Conservation (phyloP, 208 protist species). For the Acanthamoeba lenticulata region DNA sequence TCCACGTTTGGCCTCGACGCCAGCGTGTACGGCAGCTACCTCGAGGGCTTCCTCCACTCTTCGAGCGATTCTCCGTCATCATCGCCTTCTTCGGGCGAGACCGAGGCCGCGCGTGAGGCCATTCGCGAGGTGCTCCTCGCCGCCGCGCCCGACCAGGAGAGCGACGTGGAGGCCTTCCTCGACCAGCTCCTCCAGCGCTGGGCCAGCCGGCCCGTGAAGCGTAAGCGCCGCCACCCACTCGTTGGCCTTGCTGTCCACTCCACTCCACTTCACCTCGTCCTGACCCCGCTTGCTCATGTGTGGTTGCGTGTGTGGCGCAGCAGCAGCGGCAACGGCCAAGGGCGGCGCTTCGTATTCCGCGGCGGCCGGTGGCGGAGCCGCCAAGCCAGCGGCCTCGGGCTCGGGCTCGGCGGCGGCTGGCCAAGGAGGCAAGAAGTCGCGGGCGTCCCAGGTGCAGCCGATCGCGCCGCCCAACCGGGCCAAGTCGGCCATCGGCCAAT, state of each 20-base stretch:
- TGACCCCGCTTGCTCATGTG: not conserved
- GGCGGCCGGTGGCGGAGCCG: not conserved
- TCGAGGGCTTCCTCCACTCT: not conserved
- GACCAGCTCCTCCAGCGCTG: not conserved
- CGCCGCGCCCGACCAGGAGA: not conserved
- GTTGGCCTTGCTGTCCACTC: not conserved
- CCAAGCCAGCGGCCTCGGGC: not conserved
- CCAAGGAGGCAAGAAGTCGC: not conserved
- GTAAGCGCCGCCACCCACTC: not conserved
- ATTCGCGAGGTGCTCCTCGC: not conserved
- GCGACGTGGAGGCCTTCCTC: not conserved
- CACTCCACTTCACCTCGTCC: not conserved
- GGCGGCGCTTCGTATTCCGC: not conserved
- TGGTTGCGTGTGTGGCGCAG: not conserved
- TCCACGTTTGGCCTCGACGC: not conserved
- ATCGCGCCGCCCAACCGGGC: not conserved
- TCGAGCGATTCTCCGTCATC: not conserved
- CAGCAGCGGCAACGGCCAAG: not conserved
- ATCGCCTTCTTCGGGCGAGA: not conserved
- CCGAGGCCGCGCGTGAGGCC: not conserved
- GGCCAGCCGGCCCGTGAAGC: not conserved
- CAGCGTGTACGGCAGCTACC: not conserved
- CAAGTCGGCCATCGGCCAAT: not conserved
- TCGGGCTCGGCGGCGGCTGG: too few relatives aligned
- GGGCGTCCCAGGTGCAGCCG: not conserved